Evolutionary conservation across 1,139 yeast genomes (phyloP), one percentile per base, ranked within the genome.

Genomic region (Pichia inconspicua): DNA sequence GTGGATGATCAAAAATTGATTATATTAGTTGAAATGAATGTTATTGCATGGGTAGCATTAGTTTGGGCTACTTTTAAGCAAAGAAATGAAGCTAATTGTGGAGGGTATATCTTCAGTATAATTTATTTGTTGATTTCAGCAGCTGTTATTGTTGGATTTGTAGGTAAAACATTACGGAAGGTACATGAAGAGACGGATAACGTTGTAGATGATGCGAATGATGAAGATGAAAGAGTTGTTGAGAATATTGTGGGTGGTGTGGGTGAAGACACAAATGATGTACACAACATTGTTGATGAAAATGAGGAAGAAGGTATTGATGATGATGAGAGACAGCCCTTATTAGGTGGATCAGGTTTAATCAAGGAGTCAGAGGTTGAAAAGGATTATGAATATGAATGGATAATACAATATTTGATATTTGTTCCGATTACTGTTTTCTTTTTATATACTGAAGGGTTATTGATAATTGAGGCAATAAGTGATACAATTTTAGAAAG

Each of bases 1-100:
- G 77, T 80, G 32, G 84, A 81, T 56, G 94, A 81, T 61, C 88
- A 84, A 58, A 88, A 87, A 62, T 73, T 86, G 52, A 70, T 84
- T 40, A 72, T 78, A 2, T 69, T 84, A n/a, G 59, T 84, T 32
- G 83, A 84, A 63, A 64, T 78, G 12, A 73, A 82, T 22, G 62
- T 74, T 27, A 48, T 77, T 1, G 68, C 75, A 50, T 87, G 95
- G 95, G 48, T 72, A 0, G 55, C 67, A 0, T 68, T 84, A 48
- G 59, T 81, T 1, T 69, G 75, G 41, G 64, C 72, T 10, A 80
- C 85, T 8, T 48, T 40, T 25, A 62, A 73, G 32, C 66, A 67
- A 22, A 70, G 74, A 47, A 71, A 74, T 2, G 71, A 69, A 49
- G 76, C 72, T 47, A 77, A 75, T 54, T 80, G 86, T 2, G 94